Percentiles rank a stretch among this genome's conserved stretches.
Evolutionary conservation across 1,284 basidiomycete species (phyloP).

Genomic region (Leucoagaricus sp.): DNA sequence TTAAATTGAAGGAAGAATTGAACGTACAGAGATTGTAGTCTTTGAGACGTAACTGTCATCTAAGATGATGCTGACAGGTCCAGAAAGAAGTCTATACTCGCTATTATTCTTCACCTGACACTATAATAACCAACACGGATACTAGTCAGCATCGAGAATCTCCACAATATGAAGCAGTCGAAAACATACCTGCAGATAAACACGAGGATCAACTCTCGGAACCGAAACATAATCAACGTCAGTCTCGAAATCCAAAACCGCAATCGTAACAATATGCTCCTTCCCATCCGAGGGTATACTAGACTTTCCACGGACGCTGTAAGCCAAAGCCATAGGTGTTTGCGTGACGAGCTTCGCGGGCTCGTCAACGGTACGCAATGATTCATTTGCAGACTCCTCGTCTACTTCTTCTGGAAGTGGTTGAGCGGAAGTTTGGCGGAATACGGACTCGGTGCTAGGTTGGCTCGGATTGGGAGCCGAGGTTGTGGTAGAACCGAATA

Average conservation of each 20-base stretch:
- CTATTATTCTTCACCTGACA: slow-evolving; percentile 53
- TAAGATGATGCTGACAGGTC: slow-evolving; percentile 50
- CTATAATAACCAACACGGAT: too few species aligned
- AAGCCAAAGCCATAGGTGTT: slow-evolving; percentile 51
- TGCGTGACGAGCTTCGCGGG: slow-evolving; percentile 46
- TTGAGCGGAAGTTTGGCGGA: too few species aligned
- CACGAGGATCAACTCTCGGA: slow-evolving; percentile 46
- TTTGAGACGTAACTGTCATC: slow-evolving; percentile 52
- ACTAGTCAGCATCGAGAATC: too few species aligned
- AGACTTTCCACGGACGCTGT: slow-evolving; percentile 46
- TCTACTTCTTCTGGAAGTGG: slow-evolving; percentile 16
- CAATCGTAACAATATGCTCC: slow-evolving; percentile 55
- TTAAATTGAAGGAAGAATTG: background rate
- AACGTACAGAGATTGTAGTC: slow-evolving; percentile 43
- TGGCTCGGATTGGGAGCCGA: too few species aligned
- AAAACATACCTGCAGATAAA: slow-evolving; percentile 46
- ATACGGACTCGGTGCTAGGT: too few species aligned
- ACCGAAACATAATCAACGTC: slow-evolving; percentile 49
- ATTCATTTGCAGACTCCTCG: background rate
- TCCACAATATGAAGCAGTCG: background rate
- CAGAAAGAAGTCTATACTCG: slow-evolving; percentile 52
- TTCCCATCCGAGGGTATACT: slow-evolving; percentile 54
- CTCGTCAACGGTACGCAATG: slow-evolving; percentile 24
- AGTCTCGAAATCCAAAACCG: slow-evolving; percentile 47
- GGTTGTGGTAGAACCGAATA: too few species aligned